These are phyloP conservation scores for Daedaleopsis nitida DNA, from an alignment of 768 basidiomycete genomes.

Conservation along the genomic window DNA sequence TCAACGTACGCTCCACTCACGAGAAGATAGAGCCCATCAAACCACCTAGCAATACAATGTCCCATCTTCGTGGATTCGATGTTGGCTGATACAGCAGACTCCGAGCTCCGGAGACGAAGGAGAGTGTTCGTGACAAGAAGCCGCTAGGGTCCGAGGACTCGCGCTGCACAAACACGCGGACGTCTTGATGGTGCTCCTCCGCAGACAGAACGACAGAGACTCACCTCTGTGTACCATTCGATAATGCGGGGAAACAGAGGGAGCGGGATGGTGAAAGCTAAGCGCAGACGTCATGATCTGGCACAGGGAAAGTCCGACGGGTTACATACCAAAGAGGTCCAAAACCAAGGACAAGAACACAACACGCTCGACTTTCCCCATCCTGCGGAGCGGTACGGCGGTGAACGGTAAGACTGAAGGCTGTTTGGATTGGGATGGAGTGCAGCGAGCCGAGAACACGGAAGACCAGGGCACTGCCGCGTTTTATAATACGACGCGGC, in stretches of 20 bases:
- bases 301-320: neutral
- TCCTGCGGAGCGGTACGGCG: slow-evolving; percentile 27
- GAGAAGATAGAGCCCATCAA: slow-evolving; percentile 94
- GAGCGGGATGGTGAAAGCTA: slow-evolving; percentile 92
- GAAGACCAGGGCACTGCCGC: neutral
- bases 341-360: slow-evolving; percentile 91
- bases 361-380: slow-evolving; percentile 73
- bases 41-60: slow-evolving; percentile 90
- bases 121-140: slow-evolving; percentile 72
- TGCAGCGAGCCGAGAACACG: neutral
- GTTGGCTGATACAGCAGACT: slow-evolving; percentile 62
- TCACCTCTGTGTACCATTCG: slow-evolving; percentile 83
- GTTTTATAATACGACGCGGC: slow-evolving; percentile 5
- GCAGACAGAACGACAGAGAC: slow-evolving; percentile 22
- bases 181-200: neutral
- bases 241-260: slow-evolving; percentile 98
- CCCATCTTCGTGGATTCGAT: slow-evolving; percentile 79
- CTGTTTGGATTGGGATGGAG: slow-evolving; percentile 1
- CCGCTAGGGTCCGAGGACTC: slow-evolving; percentile 72
- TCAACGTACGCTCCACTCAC: slow-evolving; percentile 46
- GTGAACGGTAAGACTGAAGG: neutral
- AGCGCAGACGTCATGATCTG: slow-evolving; percentile 19
- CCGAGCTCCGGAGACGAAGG: slow-evolving; percentile 66
- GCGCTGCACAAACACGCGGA: slow-evolving; percentile 42
- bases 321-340: slow-evolving; percentile 71